Conservation (phyloP, 208 protist genomes). For the Angomonas ambiguus region DNA sequence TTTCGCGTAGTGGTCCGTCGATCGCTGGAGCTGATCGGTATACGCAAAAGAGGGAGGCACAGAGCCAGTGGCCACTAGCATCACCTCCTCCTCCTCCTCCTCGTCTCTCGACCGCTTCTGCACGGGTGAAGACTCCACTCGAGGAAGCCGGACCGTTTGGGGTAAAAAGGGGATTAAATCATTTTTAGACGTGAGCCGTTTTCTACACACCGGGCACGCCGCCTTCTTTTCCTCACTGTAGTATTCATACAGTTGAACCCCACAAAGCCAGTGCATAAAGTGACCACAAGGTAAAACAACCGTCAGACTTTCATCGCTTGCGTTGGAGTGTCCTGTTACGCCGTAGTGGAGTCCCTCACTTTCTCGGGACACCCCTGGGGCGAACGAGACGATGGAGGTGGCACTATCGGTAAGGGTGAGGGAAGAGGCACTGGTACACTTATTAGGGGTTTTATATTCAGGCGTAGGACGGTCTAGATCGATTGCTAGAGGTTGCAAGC, state of each 20-base stretch:
- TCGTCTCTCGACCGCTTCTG: not conserved
- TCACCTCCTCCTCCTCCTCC: slow-evolving; percentile 26
- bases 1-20: slow-evolving; percentile 20
- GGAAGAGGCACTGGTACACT: not conserved
- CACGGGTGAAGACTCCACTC: not conserved
- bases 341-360: not conserved
- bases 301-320: slow-evolving; percentile 16
- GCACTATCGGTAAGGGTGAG: not conserved
- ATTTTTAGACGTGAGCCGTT: slow-evolving; percentile 10
- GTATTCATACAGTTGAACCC: slow-evolving; percentile 66
- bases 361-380: not conserved
- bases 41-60: slow-evolving; percentile 45
- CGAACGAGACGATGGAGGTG: not conserved
- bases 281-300: slow-evolving; percentile 64
- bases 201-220: slow-evolving; percentile 73
- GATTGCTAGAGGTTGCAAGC: slow-evolving; percentile 51
- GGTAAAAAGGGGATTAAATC: slow-evolving; percentile 51
- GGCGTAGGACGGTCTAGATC: not conserved
- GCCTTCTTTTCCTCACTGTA: slow-evolving; percentile 10
- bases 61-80: slow-evolving; percentile 38
- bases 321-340: not conserved
- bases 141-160: not conserved
- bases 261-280: slow-evolving; percentile 68
- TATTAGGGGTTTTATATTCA: not conserved
- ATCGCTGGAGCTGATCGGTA: slow-evolving; percentile 33